Evolutionary conservation across 2,329 filamentous ascomycete genomes (phyloP), one percentile per base, ranked within the genome.

Genomic region (Penicillium palitans): DNA sequence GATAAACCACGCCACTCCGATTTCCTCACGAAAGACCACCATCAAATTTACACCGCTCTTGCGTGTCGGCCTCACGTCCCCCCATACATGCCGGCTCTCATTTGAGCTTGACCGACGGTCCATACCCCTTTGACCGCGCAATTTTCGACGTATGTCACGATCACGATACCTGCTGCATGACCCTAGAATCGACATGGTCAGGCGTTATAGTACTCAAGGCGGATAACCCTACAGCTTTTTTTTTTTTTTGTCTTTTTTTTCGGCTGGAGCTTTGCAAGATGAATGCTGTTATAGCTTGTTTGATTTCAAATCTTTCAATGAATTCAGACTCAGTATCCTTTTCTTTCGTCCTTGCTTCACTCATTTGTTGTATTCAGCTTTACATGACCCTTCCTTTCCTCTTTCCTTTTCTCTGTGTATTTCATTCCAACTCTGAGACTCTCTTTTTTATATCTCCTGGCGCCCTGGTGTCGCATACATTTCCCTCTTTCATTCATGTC

Each of bases 131-230:
- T 66, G 64, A 66, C 67, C 67, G 70, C 65, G 61, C 67, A 68
- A 63, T 47, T 61, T 64, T 67, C 68, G 58, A 70, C 70, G 71
- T 72, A 76, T 71, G 74, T 75, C 69, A 75, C 69, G 72, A 76
- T 76, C 72, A 78, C 70, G 76, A 78, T 76, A 76, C 72, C 71
- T 72, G 68, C 70, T 73, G 73, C 74, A 75, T 76, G 70, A 74
- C 68, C 70, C 66, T 64, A 74, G 67, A 73, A 66, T 71, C 69
- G 63, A 69, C 45, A 55, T 57, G 66, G 70, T 72, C 69, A 67
- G 66, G 73, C 74, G 74, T 76, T 71, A 70, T 66, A 68, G 57
- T 72, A 67, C 69, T 67, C 70, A 69, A 67, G 67, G 65, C 68
- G 63, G 66, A 68, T 55, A 50, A 57, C 47, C 47, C 47, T 61